Conservation (phyloP, 345 rosid genomes). For the Pistacia vera region DNA sequence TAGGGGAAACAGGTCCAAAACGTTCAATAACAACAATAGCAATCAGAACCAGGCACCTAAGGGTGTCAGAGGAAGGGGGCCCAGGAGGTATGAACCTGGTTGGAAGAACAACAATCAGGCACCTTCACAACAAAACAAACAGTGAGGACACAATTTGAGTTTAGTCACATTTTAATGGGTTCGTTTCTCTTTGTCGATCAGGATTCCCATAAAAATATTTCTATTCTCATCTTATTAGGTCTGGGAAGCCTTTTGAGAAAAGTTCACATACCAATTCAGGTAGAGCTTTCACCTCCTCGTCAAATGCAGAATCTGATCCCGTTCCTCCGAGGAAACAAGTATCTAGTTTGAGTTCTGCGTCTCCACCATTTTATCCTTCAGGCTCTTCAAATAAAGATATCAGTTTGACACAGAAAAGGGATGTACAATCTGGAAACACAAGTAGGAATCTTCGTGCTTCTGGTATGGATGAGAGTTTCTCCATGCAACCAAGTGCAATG, state of each 20-base stretch:
- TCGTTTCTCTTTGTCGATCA: not conserved
- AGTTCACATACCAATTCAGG: constrained; percentile 40
- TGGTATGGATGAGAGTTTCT: constrained; percentile 34
- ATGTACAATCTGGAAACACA: constrained; percentile 47
- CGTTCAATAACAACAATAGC: constrained; percentile 44
- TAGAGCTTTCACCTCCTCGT: constrained; percentile 33
- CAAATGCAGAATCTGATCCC: constrained; percentile 50
- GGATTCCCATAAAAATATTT: constrained; percentile 11
- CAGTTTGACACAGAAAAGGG: constrained; percentile 52
- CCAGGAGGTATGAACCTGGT: constrained; percentile 62
- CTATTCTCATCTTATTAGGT: constrained; percentile 37
- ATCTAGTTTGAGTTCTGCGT: constrained; percentile 86
- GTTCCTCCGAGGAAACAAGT: constrained; percentile 49
- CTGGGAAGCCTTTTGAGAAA: constrained; percentile 53
- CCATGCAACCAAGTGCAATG: constrained; percentile 36
- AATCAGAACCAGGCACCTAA: constrained; percentile 59
- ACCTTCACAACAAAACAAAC: constrained; percentile 53
- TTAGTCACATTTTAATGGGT: not conserved
- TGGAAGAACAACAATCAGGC: constrained; percentile 50
- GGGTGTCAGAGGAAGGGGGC: constrained; percentile 78
- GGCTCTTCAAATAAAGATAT: constrained; percentile 66
- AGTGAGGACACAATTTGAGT: constrained; percentile 38
- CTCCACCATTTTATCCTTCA: constrained; percentile 97
- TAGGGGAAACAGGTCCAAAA: constrained; percentile 53
- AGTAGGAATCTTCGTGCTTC: constrained; percentile 43